phyloP scores from a whole-genome alignment of 2,329 filamentous ascomycete species.

The Macroventuria anomochaeta region DNA sequence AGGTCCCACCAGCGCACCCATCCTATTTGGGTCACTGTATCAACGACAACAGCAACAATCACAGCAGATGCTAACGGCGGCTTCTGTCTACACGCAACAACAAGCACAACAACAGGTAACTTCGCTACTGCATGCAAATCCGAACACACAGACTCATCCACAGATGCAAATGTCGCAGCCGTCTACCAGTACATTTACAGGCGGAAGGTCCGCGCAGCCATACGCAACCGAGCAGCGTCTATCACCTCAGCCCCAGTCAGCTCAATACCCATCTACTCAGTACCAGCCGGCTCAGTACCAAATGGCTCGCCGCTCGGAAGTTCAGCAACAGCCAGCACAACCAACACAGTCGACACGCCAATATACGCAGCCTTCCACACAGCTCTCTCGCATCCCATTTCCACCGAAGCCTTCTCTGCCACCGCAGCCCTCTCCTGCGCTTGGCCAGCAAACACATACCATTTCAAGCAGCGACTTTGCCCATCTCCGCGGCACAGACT shows the following conservation, averaged over 20 bases:
- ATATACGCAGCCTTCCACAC: not conserved
- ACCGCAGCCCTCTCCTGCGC: not conserved
- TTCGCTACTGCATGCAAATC: not conserved
- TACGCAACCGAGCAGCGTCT: not conserved
- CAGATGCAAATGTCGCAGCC: not conserved
- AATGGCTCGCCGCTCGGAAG: no score
- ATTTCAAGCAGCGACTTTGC: not conserved
- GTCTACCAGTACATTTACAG: no score
- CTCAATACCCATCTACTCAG: not conserved
- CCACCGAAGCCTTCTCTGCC: no score
- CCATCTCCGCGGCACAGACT: not conserved
- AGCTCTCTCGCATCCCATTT: not conserved
- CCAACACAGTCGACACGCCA: no score
- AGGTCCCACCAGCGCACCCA: no score
- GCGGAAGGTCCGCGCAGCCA: no score
- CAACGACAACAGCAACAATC: not conserved
- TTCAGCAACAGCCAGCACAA: not conserved
- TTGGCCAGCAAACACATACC: not conserved
- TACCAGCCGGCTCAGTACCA: not conserved
- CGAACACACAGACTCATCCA: not conserved
- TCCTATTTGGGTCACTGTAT: not conserved
- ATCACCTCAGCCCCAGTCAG: not conserved
- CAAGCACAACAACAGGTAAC: not conserved
- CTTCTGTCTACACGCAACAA: not conserved
- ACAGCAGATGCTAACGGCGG: not conserved